Evolutionary conservation across 1,139 yeast species (phyloP), one percentile per base, ranked within the genome.

Genomic region (Blastobotrys arbuscula): DNA sequence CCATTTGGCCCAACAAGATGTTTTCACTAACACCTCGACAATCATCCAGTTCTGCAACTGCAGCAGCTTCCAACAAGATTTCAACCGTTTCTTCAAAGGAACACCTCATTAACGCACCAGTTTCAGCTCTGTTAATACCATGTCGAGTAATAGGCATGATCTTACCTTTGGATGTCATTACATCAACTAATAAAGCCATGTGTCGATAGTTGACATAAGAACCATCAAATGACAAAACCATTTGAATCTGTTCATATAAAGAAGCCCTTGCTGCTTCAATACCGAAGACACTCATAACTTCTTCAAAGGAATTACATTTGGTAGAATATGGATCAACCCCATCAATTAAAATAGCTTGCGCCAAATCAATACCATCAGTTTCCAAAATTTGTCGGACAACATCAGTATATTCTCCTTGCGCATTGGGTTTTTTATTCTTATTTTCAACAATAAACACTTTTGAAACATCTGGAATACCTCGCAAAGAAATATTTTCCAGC

Each of bases 1-100:
- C 97, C 79, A 92, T 80, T 75, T 94, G 98, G 47, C 99, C 99
- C 64, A 94, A 79, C 77, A 94, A 87, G 52, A 94, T 96, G 65
- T 92, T 94, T 68, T 94, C 97, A 41, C 98, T 92, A 55, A 94
- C 95, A 76, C 99, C 99, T 60, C 90, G 86, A 71, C 98, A 94
- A 60, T 92, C 97, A 72, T 94, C 99, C 55, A 92, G 74, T 66
- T 94, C 98, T 19, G 98, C 98, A 39, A 95, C 81, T 3, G 97
- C 95, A 65, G 96, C 98, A 35, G 99, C 99, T 64, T 94, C 98
- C 61, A 94, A 81, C 65, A 94, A 74, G 63, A 94, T 92, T 72
- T 94, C 98, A 38, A 92, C 98, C 2, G 99, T 94, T 70, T 94
- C 98, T 73, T 94, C 99, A 74, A 94, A 94, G 46, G 98, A 92